Conservation (phyloP, 2,329 filamentous ascomycete genomes). For the Penicillium sumatraense region DNA sequence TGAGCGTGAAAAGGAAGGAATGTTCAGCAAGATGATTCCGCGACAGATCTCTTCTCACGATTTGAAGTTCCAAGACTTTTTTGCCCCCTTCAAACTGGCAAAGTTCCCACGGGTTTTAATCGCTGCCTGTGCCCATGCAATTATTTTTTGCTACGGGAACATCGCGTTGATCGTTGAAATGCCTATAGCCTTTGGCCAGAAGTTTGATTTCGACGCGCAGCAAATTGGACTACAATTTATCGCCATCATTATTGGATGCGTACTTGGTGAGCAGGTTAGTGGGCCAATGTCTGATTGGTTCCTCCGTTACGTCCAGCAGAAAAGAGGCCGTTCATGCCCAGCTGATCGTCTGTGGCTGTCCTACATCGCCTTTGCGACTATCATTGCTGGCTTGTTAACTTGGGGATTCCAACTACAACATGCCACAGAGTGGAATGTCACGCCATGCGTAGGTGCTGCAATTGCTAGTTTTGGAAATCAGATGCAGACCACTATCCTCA, state of each 20-base stretch:
- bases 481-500: slow-evolving; percentile 63
- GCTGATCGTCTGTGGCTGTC: slow-evolving; percentile 63
- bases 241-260: slow-evolving; percentile 59
- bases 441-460: slow-evolving; percentile 59
- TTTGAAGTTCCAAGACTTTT: slow-evolving; percentile 52
- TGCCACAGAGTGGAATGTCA: slow-evolving; percentile 58
- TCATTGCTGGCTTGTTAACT: slow-evolving; percentile 58
- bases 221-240: slow-evolving; percentile 63
- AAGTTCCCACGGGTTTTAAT: slow-evolving; percentile 52
- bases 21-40: slow-evolving; percentile 44
- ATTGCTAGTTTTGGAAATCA: slow-evolving; percentile 62
- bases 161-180: slow-evolving; percentile 62
- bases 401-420: slow-evolving; percentile 58
- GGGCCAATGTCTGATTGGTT: slow-evolving; percentile 56
- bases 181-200: slow-evolving; percentile 59
- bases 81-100: slow-evolving; percentile 53
- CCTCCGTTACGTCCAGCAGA: slow-evolving; percentile 50
- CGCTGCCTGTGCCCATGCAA: slow-evolving; percentile 57
- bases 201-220: slow-evolving; percentile 61
- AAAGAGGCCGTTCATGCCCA: slow-evolving; percentile 38
- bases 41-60: slow-evolving; percentile 54
- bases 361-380: slow-evolving; percentile 57
- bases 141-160: slow-evolving; percentile 60
- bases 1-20: slow-evolving; percentile 34
- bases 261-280: slow-evolving; percentile 64